Evolutionary conservation across 768 basidiomycete species (phyloP).

Genomic region (Lactifluus volemus): DNA sequence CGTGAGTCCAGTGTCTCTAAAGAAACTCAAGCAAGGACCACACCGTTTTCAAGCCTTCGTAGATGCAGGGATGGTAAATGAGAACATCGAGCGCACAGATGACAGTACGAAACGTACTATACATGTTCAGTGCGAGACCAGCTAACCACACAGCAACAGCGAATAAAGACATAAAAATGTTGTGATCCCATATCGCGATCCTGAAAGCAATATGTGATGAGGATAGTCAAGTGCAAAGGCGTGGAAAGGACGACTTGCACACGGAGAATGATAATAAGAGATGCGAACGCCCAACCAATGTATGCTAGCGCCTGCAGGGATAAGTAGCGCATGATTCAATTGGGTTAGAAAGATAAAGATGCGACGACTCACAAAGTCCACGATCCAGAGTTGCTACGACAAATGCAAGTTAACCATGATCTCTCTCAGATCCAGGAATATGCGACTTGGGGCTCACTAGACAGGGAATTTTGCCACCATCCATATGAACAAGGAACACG

Average conservation of each 20-base stretch:
- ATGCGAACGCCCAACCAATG: neutral
- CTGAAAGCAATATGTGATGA: neutral
- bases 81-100: neutral
- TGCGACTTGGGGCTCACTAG: neutral
- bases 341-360: neutral
- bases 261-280: neutral
- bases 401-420: neutral
- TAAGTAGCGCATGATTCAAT: neutral
- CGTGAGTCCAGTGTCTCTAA: neutral
- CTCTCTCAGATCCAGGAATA: neutral
- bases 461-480: neutral
- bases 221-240: neutral
- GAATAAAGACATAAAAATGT: neutral
- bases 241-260: neutral
- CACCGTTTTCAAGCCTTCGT: neutral
- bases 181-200: neutral
- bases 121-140: neutral
- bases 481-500: neutral
- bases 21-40: no score
- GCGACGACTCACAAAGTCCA: neutral
- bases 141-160: neutral
- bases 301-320: neutral
- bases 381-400: neutral
- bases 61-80: neutral
- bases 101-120: neutral